Percentiles rank a stretch among this genome's conserved stretches.
These are phyloP conservation scores for Casuarina glauca DNA, from an alignment of 306 rosid genomes.

Conservation along the genomic window DNA sequence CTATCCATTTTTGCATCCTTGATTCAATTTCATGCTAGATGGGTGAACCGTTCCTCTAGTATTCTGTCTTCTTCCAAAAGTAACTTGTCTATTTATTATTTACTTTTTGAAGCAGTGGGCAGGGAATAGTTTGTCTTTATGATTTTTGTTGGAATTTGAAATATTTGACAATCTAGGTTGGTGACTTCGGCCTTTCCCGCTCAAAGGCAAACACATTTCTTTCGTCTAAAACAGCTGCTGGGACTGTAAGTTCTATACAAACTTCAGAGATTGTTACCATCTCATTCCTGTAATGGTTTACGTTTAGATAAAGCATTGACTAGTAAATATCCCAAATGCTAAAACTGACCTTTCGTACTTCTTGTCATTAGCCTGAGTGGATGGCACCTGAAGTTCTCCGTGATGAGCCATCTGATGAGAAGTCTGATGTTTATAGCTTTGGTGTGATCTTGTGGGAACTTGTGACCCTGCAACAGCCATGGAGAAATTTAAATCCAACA, in stretches of 20 bases:
- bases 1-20: no score
- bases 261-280: constrained; percentile 3
- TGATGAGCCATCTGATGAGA: constrained; percentile 77
- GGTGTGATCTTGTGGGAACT: constrained; percentile 97
- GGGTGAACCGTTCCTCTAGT: no score
- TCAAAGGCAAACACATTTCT: constrained; percentile 85
- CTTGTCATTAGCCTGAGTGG: constrained; percentile 71
- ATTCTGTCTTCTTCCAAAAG: no score
- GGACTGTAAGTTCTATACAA: constrained; percentile 71
- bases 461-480: constrained; percentile 83
- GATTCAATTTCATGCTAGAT: no score
- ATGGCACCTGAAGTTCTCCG: constrained; percentile 99
- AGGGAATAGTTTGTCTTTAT: background rate
- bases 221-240: constrained; percentile 92
- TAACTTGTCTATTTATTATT: background rate
- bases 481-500: constrained; percentile 72
- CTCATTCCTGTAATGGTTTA: constrained; percentile 1
- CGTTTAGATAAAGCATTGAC: constrained; percentile 10
- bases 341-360: constrained; percentile 2
- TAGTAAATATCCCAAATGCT: constrained; percentile 20
- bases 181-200: constrained; percentile 98
- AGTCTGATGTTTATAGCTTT: constrained; percentile 43
- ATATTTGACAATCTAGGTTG: constrained; percentile 45
- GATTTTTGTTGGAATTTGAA: background rate
- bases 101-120: background rate